Conservation (phyloP, 139 green algal genomes). For the Yamagishiella unicocca region DNA sequence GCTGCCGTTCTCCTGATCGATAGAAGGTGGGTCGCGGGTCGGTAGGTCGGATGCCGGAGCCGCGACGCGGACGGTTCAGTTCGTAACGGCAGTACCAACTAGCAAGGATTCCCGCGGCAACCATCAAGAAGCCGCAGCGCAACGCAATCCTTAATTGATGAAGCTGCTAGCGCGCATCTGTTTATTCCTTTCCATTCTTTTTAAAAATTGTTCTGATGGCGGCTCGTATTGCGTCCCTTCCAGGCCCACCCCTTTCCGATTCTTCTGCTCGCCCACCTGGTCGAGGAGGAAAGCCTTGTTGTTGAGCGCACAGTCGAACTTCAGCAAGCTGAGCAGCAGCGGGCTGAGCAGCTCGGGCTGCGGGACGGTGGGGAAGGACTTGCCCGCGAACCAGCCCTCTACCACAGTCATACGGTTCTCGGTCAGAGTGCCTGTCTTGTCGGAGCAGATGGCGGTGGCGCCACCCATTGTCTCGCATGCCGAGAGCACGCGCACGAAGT, state of each 20-base stretch:
- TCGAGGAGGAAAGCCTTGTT: slow-evolving; percentile 76
- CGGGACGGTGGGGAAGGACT: slow-evolving; percentile 50
- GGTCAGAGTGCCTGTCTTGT: slow-evolving; percentile 98
- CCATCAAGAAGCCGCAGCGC: background rate
- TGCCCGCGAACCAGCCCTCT: slow-evolving; percentile 87
- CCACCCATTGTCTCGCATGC: slow-evolving; percentile 98
- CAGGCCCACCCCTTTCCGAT: no score
- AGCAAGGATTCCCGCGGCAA: no score
- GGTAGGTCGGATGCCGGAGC: no score
- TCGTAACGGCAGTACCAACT: no score
- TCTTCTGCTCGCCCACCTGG: background rate
- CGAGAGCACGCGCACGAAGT: slow-evolving; percentile 75
- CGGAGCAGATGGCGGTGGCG: slow-evolving; percentile 98
- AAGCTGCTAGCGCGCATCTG: no score
- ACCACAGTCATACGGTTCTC: slow-evolving; percentile 99
- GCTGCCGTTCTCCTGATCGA: slow-evolving; percentile 47
- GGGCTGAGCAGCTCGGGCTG: slow-evolving; percentile 61
- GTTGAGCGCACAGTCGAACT: slow-evolving; percentile 84
- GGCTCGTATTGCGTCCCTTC: no score
- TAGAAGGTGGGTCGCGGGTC: no score
- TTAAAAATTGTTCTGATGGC: no score
- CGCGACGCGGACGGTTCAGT: no score
- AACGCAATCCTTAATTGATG: background rate
- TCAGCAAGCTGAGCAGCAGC: slow-evolving; percentile 65
- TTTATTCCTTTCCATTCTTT: no score